phyloP scores from a whole-genome alignment of 148 eudicot species.

The Cornus florida region DNA sequence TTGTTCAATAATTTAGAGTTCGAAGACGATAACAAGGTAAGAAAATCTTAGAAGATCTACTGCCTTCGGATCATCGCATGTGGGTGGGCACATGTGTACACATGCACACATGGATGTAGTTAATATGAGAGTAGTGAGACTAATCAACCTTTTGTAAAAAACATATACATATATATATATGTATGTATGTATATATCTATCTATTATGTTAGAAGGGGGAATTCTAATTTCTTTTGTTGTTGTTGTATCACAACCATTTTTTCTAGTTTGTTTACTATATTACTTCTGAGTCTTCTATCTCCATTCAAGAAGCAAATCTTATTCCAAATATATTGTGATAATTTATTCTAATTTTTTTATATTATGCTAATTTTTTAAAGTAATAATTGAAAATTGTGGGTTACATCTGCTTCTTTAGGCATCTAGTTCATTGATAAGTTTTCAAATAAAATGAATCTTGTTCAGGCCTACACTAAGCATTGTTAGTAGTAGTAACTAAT shows the following conservation, averaged over 20 bases:
- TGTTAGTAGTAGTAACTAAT: not conserved
- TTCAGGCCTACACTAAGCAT: not conserved
- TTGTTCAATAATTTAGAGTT: not conserved
- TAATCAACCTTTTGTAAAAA: not conserved
- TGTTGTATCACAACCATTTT: too few species aligned
- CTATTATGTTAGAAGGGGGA: too few species aligned
- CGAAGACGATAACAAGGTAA: not conserved
- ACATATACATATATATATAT: too few species aligned
- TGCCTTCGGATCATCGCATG: not conserved
- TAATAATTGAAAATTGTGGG: not conserved
- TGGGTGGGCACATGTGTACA: slow-evolving; percentile 7
- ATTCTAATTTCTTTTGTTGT: too few species aligned
- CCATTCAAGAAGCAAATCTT: not conserved
- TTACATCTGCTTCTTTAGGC: not conserved
- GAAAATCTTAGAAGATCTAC: slow-evolving; percentile 6
- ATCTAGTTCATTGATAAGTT: slow-evolving; percentile 1
- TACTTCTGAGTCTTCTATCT: too few species aligned
- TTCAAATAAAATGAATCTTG: not conserved
- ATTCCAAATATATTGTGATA: too few species aligned
- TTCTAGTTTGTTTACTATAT: not conserved
- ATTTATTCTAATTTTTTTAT: too few species aligned
- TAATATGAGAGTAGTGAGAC: not conserved
- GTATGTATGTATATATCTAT: too few species aligned
- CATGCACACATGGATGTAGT: slow-evolving; percentile 12
- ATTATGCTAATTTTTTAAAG: too few species aligned